Evolutionary conservation across 1,139 yeast genomes (phyloP).

Genomic region (Nakaseomyces nivariensis): DNA sequence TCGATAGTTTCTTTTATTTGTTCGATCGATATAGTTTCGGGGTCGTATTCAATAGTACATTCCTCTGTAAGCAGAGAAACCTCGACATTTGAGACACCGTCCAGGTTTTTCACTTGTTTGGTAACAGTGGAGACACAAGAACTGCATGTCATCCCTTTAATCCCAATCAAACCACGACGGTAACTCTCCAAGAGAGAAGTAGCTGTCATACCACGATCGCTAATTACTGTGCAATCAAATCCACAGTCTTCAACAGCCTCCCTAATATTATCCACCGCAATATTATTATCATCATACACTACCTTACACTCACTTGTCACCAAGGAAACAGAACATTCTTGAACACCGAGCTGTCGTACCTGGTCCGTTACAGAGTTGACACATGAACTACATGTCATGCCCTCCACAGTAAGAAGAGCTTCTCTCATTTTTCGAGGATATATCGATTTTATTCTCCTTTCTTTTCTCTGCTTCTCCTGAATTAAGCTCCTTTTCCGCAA

Average conservation of each 20-base stretch:
- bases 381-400: slow-evolving; percentile 90
- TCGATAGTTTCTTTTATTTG: slow-evolving; percentile 39
- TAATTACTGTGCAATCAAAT: slow-evolving; percentile 44
- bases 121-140: slow-evolving; percentile 66
- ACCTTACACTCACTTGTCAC: slow-evolving; percentile 66
- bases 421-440: slow-evolving; percentile 7
- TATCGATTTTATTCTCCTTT: background rate
- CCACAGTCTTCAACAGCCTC: slow-evolving; percentile 65
- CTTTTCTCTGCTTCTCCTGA: background rate
- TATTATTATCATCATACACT: slow-evolving; percentile 30
- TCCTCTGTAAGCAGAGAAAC: slow-evolving; percentile 70
- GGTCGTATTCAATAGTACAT: slow-evolving; percentile 41
- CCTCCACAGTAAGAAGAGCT: slow-evolving; percentile 33
- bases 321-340: slow-evolving; percentile 55
- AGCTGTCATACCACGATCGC: slow-evolving; percentile 6
- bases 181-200: background rate
- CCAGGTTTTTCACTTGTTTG: slow-evolving; percentile 38
- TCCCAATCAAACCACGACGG: slow-evolving; percentile 7
- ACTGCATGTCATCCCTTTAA: slow-evolving; percentile 81
- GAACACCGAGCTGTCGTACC: slow-evolving; percentile 41
- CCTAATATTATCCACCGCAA: slow-evolving; percentile 33
- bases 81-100: slow-evolving; percentile 34
- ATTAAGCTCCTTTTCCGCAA: too few species aligned
- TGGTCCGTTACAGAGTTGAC: slow-evolving; percentile 52
- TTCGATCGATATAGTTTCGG: slow-evolving; percentile 30